phyloP scores from a whole-genome alignment of 305 asterid species.

The Fraxinus sp. region DNA sequence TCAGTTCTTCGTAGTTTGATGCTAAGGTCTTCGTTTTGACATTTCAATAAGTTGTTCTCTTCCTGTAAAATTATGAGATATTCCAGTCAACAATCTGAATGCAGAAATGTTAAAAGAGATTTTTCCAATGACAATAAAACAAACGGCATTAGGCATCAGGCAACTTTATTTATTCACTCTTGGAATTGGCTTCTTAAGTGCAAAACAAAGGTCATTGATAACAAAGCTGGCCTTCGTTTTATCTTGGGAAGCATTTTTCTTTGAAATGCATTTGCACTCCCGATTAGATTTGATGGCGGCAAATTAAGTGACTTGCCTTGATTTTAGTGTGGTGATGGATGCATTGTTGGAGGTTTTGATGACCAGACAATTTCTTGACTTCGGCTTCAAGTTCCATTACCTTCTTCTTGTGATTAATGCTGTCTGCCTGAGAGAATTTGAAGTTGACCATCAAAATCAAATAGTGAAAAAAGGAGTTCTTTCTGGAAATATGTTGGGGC shows the following conservation, averaged over 20 bases:
- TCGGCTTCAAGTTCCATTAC: slow-evolving; percentile 76
- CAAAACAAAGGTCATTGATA: neutral
- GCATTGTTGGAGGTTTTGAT: slow-evolving; percentile 94
- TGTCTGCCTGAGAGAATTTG: slow-evolving; percentile 55
- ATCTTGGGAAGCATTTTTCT: neutral
- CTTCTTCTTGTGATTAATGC: slow-evolving; percentile 60
- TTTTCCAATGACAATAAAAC: neutral
- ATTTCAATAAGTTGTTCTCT: slow-evolving; percentile 73
- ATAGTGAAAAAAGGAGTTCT: neutral
- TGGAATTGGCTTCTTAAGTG: neutral
- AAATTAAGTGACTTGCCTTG: slow-evolving; percentile 49
- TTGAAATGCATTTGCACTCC: neutral
- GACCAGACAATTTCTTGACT: slow-evolving; percentile 80
- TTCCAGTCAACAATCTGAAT: slow-evolving; percentile 17
- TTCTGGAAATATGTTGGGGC: slow-evolving; percentile 11
- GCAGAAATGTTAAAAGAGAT: slow-evolving; percentile 7
- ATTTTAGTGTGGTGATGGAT: slow-evolving; percentile 98
- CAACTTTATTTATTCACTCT: neutral
- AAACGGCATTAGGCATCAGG: neutral
- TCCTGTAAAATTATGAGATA: slow-evolving; percentile 53
- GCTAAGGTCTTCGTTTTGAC: slow-evolving; percentile 79
- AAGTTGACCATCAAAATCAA: slow-evolving; percentile 19
- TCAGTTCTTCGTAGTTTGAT: slow-evolving; percentile 65
- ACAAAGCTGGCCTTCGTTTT: neutral
- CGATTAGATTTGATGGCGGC: neutral